Base-by-base conservation (phyloP, 257 asterid species). In the Solanum chaucha region DNA sequence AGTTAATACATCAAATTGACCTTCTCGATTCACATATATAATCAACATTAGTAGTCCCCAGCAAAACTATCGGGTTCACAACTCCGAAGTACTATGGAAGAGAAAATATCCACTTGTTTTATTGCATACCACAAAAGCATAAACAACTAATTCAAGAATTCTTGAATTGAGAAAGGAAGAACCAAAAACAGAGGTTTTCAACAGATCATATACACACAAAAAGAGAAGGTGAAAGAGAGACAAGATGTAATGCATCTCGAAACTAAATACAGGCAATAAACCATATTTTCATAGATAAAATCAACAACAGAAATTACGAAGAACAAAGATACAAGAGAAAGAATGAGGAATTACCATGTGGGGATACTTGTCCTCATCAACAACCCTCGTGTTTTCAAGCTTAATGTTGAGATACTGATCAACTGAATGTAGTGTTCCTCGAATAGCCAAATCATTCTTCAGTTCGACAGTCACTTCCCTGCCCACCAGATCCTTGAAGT, bases 401-500 rank as follows among this genome's bases (percentile, higher is more conserved):
- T 96, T 96, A 86, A 96, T 95, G 87, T 96, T 96, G 89, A 96
- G 98, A 90, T 96, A 96, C 84, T 96, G 99, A 91, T 96, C 99
- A 82, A 96, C 99, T 17, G 99, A 96, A 88, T 95, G 98, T 55
- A 96, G 95, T 61, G 98, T 96, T 28, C 99, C 98, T 84, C 95
- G 90, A 81, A 96, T 95, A 1, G 99, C 99, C 87, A 96, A 93
- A 90, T 97, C 99, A 83, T 97, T 97, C 97, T 97, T 97, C 84
- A 97, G 88, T 90, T 97, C 98, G 83, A 97, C 99, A 17, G 99
- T 95, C 85, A 97, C 99, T 93, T 97, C 99, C 86, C 98, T 90
- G 32, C 99, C 99, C 73, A 97, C 99, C 92, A 97, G 91, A 85
- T 95, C 99, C 95, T 95, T 97, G 96, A 97, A 97, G 84, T 97